Evolutionary conservation across 805 yeast genomes (phyloP).

Genomic region (Metschnikowia drakensbergensis): DNA sequence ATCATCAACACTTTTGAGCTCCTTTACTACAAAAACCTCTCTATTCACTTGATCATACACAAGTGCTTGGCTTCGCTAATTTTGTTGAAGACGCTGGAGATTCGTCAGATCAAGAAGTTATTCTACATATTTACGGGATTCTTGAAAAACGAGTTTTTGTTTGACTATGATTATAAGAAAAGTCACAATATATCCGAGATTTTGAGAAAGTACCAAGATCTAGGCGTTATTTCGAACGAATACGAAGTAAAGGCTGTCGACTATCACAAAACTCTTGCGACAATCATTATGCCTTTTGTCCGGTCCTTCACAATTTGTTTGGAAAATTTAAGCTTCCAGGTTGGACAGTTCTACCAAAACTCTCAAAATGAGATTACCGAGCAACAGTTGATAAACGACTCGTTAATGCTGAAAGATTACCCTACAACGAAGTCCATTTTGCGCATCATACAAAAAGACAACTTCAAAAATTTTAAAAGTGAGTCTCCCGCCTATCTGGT

Average conservation of each 20-base stretch:
- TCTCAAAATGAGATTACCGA: slow-evolving; percentile 16
- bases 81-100: slow-evolving; percentile 13
- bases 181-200: slow-evolving; percentile 28
- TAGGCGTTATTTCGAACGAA: slow-evolving; percentile 16
- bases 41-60: slow-evolving; percentile 51
- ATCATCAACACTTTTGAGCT: slow-evolving; percentile 52
- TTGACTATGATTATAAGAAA: slow-evolving; percentile 36
- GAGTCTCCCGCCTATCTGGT: slow-evolving; percentile 18
- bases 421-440: slow-evolving; percentile 17
- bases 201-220: slow-evolving; percentile 17
- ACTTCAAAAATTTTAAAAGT: slow-evolving; percentile 14
- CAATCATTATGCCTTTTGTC: slow-evolving; percentile 33
- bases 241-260: slow-evolving; percentile 22
- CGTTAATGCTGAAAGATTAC: slow-evolving; percentile 20
- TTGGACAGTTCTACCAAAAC: slow-evolving; percentile 10
- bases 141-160: slow-evolving; percentile 40
- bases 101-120: slow-evolving; percentile 23
- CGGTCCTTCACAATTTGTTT: slow-evolving; percentile 31
- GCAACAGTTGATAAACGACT: slow-evolving; percentile 24
- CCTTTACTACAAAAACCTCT: slow-evolving; percentile 54
- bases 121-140: slow-evolving; percentile 36
- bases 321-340: slow-evolving; percentile 16
- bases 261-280: slow-evolving; percentile 25
- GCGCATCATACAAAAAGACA: slow-evolving; percentile 16
- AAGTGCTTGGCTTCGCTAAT: slow-evolving; percentile 54